These are phyloP conservation scores for Boletellus sp. DNA, from an alignment of 768 basidiomycete genomes.

Conservation along the genomic window DNA sequence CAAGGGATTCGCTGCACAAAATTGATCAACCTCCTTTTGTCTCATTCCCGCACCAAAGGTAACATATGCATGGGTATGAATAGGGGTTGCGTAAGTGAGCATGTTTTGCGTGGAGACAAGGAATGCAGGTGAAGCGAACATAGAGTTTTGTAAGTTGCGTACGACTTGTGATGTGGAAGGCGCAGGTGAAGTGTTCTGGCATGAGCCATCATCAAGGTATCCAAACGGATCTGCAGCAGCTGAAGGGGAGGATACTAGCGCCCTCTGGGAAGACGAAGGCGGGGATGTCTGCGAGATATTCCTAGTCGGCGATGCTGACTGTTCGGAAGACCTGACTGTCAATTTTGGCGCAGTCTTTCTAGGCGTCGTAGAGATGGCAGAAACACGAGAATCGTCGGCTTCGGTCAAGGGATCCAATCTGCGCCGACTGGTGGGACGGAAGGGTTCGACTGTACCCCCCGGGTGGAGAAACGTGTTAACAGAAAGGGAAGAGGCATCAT, in stretches of 20 bases:
- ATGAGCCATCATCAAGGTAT: slow-evolving; percentile 45
- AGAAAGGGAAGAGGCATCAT: slow-evolving; percentile 51
- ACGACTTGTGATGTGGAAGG: slow-evolving; percentile 24
- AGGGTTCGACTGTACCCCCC: slow-evolving; percentile 1
- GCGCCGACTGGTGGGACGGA: slow-evolving; percentile 21
- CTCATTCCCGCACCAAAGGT: slow-evolving; percentile 84
- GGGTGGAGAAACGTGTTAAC: slow-evolving; percentile 50
- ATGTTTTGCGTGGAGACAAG: slow-evolving; percentile 37
- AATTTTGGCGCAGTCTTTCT: neutral
- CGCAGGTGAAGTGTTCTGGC: slow-evolving; percentile 22
- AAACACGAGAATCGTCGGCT: neutral
- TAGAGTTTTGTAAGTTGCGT: slow-evolving; percentile 27
- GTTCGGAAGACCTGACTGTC: neutral
- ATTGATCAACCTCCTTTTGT: slow-evolving; percentile 81
- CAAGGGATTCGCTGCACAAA: slow-evolving; percentile 64
- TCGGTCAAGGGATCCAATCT: slow-evolving; percentile 8
- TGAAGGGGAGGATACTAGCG: slow-evolving; percentile 5
- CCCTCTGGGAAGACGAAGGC: neutral
- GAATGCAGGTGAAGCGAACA: slow-evolving; percentile 34
- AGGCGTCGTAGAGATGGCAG: neutral
- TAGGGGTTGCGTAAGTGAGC: slow-evolving; percentile 51
- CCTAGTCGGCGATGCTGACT: neutral
- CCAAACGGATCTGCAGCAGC: slow-evolving; percentile 53
- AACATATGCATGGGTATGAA: slow-evolving; percentile 71
- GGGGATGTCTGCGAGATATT: neutral